Evolutionary conservation across 345 rosid genomes (phyloP), one percentile per base, ranked within the genome.

Genomic region (Arabidopsis suecica): DNA sequence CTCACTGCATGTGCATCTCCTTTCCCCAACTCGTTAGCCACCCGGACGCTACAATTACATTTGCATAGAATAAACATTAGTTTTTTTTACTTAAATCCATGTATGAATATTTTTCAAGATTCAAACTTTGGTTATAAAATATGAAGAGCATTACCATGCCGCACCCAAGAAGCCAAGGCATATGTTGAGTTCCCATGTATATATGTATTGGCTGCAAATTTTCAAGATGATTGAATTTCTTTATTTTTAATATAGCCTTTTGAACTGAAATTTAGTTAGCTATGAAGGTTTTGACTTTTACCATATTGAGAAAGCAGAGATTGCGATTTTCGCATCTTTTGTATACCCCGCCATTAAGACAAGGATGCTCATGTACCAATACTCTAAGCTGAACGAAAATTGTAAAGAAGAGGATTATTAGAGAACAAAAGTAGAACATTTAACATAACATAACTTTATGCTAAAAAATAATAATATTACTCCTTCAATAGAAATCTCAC

Each of bases 261-360:
- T 3, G 7, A 10, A 12, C 16, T 14, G 20, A 45, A 45, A 7
- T 48, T 16, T 49, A 49, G 18, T 16, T 16, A 16, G 18, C 3
- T 40, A 42, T 7, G 6, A 56, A 67, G 37, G 23, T 53, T 59
- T 34, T 49, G 40, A 12, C 59, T 75, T 22, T 23, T 81, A 82
- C 91, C 87, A 82, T 56, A 85, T 78, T 14, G 91, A 85, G 68
- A 85, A 82, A 42, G 84, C 88, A 37, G 90, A 85, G 48, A 86
- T 85, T 54, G 85, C 73, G 16, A 69, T 60, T 1, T 85, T 78
- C 5, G 89, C 88, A 70, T 86, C 76, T 54, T 78, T 51, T 81
- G 82, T 73, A 38, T 88, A 82, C 61, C 89, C 89, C n/a, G 89
- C 85, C 62, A 85, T 45, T 18, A 88, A 64, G 72, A 88, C 83